Base-by-base conservation (phyloP, 1,284 basidiomycete genomes). In the Cutaneotrichosporon cavernicola region DNA sequence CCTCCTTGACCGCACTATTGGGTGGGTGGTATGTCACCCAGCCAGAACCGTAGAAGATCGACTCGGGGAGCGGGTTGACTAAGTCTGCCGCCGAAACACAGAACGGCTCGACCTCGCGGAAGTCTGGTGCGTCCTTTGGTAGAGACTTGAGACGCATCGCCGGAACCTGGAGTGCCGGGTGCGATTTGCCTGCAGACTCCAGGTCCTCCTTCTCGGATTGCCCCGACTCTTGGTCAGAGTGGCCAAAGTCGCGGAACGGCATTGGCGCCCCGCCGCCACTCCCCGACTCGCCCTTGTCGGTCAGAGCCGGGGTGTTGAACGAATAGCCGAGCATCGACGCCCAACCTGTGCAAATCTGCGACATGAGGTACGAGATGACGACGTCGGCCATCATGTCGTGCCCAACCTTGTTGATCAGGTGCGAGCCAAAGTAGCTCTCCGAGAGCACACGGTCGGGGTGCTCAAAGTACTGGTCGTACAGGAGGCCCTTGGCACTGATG, bases 81-180 rank as follows among this genome's bases (percentile, higher is more conserved):
- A 97, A 83, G 78, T 97, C 93, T 78, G 96, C 95, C 26, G 94
- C 94, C 21, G 88, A 89, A 0, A 91, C 92, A 79, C 95, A 97
- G 82, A 85, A 92, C 14, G 95, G 94, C 60, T 86, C 84, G 59
- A 94, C 86, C 79, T 97, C 94, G 73, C 90, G 86, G 77, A 90
- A 93, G n/a, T 83, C 78, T 2, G 84, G 59, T 73, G 83, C 69
- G 69, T 85, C 83, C 47, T 82, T 82, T 0, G 91, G 90, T 10
- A 87, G 86, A 51, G 90, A 88, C 66, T 85, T 86, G 74, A 97
- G 88, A 16, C 90, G 85, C 52, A 86, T 85, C 0, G 86, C 84
- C 1, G 92, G 92, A 4, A 95, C 87, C 51, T 76, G 72, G 32
- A 80, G 65, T 76, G 83, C 52, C 85, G 74, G 18, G 74, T 72